Evolutionary conservation across 768 basidiomycete species (phyloP).

Genomic region (Macrocybe gigantea): DNA sequence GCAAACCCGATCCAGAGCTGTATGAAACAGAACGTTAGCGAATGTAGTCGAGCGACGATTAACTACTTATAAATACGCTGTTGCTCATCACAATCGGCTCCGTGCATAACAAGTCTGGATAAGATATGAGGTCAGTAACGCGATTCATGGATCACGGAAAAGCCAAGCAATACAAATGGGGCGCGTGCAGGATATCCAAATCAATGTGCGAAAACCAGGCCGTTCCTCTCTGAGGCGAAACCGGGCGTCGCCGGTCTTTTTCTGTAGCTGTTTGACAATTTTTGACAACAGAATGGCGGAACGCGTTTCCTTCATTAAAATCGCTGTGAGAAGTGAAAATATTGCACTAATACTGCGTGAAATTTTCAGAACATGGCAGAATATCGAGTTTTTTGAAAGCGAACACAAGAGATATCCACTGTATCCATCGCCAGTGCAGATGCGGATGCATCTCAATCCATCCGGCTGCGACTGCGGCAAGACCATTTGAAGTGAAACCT

Average conservation of each 20-base stretch:
- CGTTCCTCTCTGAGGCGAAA: constrained; percentile 62
- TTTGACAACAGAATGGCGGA: constrained; percentile 65
- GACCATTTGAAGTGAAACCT: constrained; percentile 40
- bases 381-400: constrained; percentile 5
- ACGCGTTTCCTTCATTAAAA: constrained; percentile 71
- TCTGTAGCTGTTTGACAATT: constrained; percentile 56
- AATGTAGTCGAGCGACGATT: no score
- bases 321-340: constrained; percentile 41
- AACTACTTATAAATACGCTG: constrained; percentile 20
- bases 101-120: constrained; percentile 54
- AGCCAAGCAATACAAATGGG: constrained; percentile 45
- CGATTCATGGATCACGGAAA: no score
- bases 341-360: constrained; percentile 2
- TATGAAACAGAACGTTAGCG: no score
- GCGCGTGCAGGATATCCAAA: constrained; percentile 65
- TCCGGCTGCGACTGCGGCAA: constrained; percentile 60
- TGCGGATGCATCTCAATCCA: constrained; percentile 58
- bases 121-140: no score
- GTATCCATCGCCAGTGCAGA: constrained; percentile 77
- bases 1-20: constrained; percentile 62
- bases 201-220: constrained; percentile 46
- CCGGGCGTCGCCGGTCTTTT: constrained; percentile 54
- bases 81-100: constrained; percentile 75
- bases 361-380: no score
- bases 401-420: constrained; percentile 73